These are phyloP conservation scores for Martensiomyces pterosporus DNA, from an alignment of 192 early-diverging fungal species.

Conservation along the genomic window DNA sequence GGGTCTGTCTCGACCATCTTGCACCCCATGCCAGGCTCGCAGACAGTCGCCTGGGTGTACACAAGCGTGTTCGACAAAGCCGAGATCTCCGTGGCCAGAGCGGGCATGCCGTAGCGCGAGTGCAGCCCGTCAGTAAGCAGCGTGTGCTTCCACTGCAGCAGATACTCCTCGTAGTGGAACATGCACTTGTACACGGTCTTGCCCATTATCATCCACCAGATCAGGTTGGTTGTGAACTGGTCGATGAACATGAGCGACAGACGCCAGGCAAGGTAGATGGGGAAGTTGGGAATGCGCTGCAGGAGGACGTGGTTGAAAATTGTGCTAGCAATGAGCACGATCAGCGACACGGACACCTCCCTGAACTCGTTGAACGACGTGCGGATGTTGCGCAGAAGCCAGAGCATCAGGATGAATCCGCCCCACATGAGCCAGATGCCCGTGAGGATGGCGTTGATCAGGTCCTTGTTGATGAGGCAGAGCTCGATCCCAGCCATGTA, in stretches of 20 bases:
- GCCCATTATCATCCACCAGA: conserved; percentile 52
- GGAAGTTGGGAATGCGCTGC: conserved; percentile 22
- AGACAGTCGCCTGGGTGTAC: too few relatives aligned
- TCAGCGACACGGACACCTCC: conserved; percentile 37
- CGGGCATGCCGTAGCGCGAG: conserved; percentile 33
- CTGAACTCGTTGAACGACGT: conserved; percentile 51
- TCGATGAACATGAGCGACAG: conserved; percentile 25
- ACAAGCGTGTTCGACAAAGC: conserved; percentile 26
- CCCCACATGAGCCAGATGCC: conserved; percentile 36
- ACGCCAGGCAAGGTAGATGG: conserved; percentile 29
- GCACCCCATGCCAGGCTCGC: too few relatives aligned
- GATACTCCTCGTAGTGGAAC: conserved; percentile 39
- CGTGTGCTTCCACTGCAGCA: conserved; percentile 40
- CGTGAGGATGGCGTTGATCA: conserved; percentile 27
- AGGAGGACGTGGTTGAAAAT: conserved; percentile 37
- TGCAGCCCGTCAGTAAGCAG: conserved; percentile 36
- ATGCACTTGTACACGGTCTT: conserved; percentile 42
- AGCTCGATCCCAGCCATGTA: conserved; percentile 34
- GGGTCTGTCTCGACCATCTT: too few relatives aligned
- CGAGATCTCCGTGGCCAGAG: conserved; percentile 24
- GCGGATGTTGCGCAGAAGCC: conserved; percentile 47
- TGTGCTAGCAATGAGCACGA: conserved; percentile 23
- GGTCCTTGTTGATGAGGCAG: conserved; percentile 40
- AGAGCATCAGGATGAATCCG: conserved; percentile 43
- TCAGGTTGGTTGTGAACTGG: conserved; percentile 38